Evolutionary conservation across 352 stramenopile species (phyloP).

Genomic region (Phytophthora syringae): DNA sequence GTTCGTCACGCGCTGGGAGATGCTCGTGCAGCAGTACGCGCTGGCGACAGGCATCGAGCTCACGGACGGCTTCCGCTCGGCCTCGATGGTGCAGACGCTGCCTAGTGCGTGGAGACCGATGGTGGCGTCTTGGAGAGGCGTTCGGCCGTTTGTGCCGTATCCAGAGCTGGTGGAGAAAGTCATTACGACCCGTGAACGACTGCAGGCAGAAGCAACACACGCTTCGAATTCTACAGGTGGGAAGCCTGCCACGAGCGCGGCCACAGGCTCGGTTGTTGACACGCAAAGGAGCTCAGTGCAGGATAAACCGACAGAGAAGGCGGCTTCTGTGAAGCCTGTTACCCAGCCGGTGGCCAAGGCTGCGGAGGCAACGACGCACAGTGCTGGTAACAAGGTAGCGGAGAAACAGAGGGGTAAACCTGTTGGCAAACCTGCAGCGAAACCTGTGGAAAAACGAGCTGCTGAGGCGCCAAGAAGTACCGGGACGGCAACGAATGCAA

Average conservation of each 20-base stretch:
- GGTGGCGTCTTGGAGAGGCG: conserved; percentile 41
- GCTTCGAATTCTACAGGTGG: neutral
- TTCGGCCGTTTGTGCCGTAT: conserved; percentile 52
- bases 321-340: conserved; percentile 14
- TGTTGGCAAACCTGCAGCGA: conserved; percentile 6
- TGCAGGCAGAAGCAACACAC: conserved; percentile 23
- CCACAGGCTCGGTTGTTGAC: conserved; percentile 3
- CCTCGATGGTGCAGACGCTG: conserved; percentile 43
- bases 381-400: neutral
- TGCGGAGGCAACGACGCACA: neutral
- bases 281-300: conserved; percentile 6
- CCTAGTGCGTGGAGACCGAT: conserved; percentile 36
- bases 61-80: conserved; percentile 49
- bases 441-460: conserved; percentile 14
- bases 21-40: conserved; percentile 51
- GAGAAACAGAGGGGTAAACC: conserved; percentile 4
- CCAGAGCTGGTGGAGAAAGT: conserved; percentile 47
- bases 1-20: conserved; percentile 50
- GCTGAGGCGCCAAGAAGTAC: conserved; percentile 6
- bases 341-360: neutral
- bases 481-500: neutral
- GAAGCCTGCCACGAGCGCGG: conserved; percentile 1
- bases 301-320: conserved; percentile 6
- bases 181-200: conserved; percentile 24
- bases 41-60: conserved; percentile 43